These are phyloP conservation scores for Phytophthora meadii DNA, from an alignment of 352 stramenopile genomes.

Conservation along the genomic window DNA sequence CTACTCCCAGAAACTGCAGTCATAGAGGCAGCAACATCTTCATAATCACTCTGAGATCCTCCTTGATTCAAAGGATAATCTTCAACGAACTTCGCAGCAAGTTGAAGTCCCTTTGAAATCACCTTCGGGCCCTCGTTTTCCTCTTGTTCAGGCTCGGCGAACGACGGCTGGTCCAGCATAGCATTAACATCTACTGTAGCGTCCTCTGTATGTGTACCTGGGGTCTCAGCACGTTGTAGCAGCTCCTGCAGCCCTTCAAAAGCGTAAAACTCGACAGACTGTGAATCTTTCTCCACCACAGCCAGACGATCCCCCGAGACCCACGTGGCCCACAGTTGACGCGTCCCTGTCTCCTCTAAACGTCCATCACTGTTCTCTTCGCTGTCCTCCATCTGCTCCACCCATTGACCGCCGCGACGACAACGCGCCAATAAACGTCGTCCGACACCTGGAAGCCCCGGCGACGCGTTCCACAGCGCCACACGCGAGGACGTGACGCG, in stretches of 20 bases:
- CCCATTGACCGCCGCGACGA: conserved; percentile 35
- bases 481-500: conserved; percentile 54
- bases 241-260: conserved; percentile 60
- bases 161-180: conserved; percentile 34
- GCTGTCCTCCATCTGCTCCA: conserved; percentile 20
- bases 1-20: conserved; percentile 56
- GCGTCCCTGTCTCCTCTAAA: conserved; percentile 27
- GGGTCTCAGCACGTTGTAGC: conserved; percentile 24
- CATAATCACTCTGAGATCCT: conserved; percentile 43
- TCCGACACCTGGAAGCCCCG: conserved; percentile 32
- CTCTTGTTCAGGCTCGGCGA: conserved; percentile 21
- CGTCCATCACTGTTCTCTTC: background rate
- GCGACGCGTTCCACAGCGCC: conserved; percentile 56
- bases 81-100: conserved; percentile 48
- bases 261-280: conserved; percentile 74
- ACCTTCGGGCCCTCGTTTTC: conserved; percentile 9
- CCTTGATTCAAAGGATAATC: conserved; percentile 73
- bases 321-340: conserved; percentile 64
- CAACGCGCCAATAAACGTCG: conserved; percentile 52
- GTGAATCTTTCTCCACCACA: conserved; percentile 64
- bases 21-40: conserved; percentile 59
- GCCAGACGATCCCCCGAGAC: conserved; percentile 60
- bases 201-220: conserved; percentile 4
- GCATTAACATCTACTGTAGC: conserved; percentile 8
- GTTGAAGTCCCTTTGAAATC: conserved; percentile 28